Conservation (phyloP, 768 basidiomycete species). For the Phanerodontia chrysosporium region DNA sequence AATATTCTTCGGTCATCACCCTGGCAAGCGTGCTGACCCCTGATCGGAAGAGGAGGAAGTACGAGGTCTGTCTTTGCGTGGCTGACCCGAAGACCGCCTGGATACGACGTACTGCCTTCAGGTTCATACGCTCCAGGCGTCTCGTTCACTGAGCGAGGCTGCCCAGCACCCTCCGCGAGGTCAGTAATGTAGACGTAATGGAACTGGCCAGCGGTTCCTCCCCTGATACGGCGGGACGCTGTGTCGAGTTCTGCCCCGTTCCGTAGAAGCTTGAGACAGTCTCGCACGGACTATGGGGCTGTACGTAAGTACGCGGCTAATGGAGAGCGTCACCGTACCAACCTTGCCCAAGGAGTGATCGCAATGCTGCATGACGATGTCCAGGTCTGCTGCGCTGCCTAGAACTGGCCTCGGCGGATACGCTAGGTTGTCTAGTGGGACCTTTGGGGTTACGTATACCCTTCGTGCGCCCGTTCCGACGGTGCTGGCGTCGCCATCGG, state of each 20-base stretch:
- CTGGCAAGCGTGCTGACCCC: conserved; percentile 59
- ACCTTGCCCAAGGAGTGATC: conserved; percentile 83
- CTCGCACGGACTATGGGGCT: conserved; percentile 77
- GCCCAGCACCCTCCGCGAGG: not conserved
- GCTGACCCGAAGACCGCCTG: not conserved
- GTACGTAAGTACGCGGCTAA: not conserved
- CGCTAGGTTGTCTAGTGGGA: conserved; percentile 38
- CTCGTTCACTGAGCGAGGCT: not conserved
- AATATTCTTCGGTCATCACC: conserved; percentile 85
- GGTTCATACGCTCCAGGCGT: not conserved
- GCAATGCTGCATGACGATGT: conserved; percentile 88
- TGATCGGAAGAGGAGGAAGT: conserved; percentile 45
- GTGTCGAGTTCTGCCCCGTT: conserved; percentile 83
- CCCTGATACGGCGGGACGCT: conserved; percentile 64
- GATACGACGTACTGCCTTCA: too few species aligned
- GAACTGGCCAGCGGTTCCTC: conserved; percentile 60
- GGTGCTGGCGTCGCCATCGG: not conserved
- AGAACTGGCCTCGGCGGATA: conserved; percentile 86
- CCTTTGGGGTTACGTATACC: not conserved
- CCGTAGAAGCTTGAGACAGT: conserved; percentile 91
- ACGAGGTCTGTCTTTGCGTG: conserved; percentile 36
- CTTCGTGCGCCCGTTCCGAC: not conserved
- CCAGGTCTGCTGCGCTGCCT: conserved; percentile 84
- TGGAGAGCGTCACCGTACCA: conserved; percentile 6
- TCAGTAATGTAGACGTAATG: conserved; percentile 60